These are phyloP conservation scores for Linum usitatissimum DNA, from an alignment of 345 rosid genomes.

Conservation along the genomic window DNA sequence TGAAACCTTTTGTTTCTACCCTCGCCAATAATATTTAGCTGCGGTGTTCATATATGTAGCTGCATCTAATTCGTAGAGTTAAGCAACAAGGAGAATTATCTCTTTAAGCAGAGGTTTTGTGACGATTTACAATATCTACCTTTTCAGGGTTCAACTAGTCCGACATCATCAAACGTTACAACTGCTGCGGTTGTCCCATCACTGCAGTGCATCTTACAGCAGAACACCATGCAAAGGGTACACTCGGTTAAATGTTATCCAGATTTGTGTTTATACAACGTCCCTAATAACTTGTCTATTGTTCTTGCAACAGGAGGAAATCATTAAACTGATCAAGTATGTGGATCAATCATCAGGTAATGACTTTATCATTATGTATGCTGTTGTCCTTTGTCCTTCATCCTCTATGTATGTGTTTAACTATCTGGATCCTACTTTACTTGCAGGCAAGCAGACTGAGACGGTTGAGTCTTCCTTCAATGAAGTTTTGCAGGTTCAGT, in stretches of 20 bases:
- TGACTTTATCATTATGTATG: conserved; percentile 8
- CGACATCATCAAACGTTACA: conserved; percentile 34
- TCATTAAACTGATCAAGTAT: conserved; percentile 62
- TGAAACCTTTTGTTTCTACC: no score
- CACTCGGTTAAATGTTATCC: conserved; percentile 1
- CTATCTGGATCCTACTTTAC: conserved; percentile 15
- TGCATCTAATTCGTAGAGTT: neutral
- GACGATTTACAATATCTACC: conserved; percentile 23
- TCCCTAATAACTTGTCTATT: conserved; percentile 2
- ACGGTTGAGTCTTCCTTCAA: conserved; percentile 34
- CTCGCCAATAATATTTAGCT: no score
- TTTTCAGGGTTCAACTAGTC: conserved; percentile 46
- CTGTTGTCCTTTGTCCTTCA: neutral
- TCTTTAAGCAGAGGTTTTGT: conserved; percentile 21
- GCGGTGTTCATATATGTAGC: no score
- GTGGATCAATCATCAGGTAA: conserved; percentile 81
- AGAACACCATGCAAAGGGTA: conserved; percentile 75
- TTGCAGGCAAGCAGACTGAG: conserved; percentile 56
- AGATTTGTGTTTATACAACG: neutral
- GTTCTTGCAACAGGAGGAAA: conserved; percentile 70
- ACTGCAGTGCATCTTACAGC: conserved; percentile 73
- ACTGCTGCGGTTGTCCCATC: conserved; percentile 52
- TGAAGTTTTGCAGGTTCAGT: conserved; percentile 55
- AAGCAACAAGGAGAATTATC: conserved; percentile 20
- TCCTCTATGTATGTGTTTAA: conserved; percentile 1